Percentiles rank a stretch among this genome's conserved stretches.
Conservation (phyloP, 257 asterid species). For the Euphrasia confusa region DNA sequence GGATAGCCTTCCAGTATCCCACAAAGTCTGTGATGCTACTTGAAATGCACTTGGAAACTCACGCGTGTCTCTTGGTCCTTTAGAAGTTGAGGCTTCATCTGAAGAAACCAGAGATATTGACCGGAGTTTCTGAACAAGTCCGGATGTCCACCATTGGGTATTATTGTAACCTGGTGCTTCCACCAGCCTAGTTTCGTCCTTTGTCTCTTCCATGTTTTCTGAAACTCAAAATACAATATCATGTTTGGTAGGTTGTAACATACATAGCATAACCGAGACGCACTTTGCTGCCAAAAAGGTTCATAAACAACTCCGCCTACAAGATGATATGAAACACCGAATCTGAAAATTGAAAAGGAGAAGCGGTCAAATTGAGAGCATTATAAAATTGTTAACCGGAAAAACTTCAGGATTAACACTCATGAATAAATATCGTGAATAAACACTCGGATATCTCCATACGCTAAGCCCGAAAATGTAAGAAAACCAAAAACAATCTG, state of each 20-base stretch:
- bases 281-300: conserved; percentile 28
- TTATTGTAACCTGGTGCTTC: conserved; percentile 42
- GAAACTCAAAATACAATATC: conserved; percentile 38
- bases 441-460: too few species aligned
- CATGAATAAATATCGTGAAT: too few species aligned
- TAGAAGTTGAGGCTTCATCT: conserved; percentile 43
- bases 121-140: conserved; percentile 51
- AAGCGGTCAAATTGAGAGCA: neutral
- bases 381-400: too few species aligned
- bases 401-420: neutral
- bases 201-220: conserved; percentile 63
- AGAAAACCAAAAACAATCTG: neutral
- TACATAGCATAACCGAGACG: conserved; percentile 36
- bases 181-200: conserved; percentile 37
- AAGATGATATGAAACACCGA: conserved; percentile 25
- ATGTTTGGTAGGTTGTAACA: conserved; percentile 41
- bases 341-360: conserved; percentile 25
- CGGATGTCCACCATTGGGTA: conserved; percentile 65
- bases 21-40: conserved; percentile 67
- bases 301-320: conserved; percentile 38
- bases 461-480: too few species aligned
- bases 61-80: conserved; percentile 34
- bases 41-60: conserved; percentile 48
- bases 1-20: conserved; percentile 79
- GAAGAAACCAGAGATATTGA: conserved; percentile 50